Base-by-base conservation (phyloP, 176 grass and related monocot genomes). In the Aegilops speltoides region DNA sequence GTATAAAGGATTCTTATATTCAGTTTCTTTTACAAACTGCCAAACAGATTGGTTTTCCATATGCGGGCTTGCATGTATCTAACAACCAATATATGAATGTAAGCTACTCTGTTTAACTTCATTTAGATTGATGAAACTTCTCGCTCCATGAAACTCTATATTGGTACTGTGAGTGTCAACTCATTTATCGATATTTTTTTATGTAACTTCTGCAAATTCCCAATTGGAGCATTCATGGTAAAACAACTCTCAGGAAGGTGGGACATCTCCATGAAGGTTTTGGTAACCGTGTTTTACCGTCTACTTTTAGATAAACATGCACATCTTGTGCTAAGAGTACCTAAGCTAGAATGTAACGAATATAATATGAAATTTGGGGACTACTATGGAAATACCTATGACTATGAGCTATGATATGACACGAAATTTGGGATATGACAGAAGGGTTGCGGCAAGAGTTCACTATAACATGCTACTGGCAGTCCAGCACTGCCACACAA, bases 211-310 rank as follows among this genome's bases (percentile, higher is more conserved):
- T 76, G 8, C 73, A 29, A 54, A 52, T 76, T 76, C 73, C 41
- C 8, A 26, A 28, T 76, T 76, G 11, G 45, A 31, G 73, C 73
- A 76, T 52, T 45, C 43, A 76, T 54, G 24, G 8, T 76, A 76
- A 52, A 76, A 76, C 43, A 76, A 45, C 73, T 76, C 43, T 76
- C 8, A 13, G 46, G 29, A 77, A 77, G 73, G 24, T 33, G 74
- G 29, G 8, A 31, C 45, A 56, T 77, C 31, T 56, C 46, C 48
- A 28, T 76, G 48, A 22, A 56, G 16, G 26, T 33, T 76, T 76
- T 2, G 8, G 25, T 54, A 76, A 76, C 25, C 1, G 26, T 19
- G 26, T 54, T 77, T 43, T 56, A 77, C 73, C 46, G 20, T 77
- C 26, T 56, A 56, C 10, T 77, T 77, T 77, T 77, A 15, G 16